Evolutionary conservation across 495 filamentous ascomycete genomes (phyloP), one percentile per base, ranked within the genome.

Genomic region (Amniculicola lignicola): DNA sequence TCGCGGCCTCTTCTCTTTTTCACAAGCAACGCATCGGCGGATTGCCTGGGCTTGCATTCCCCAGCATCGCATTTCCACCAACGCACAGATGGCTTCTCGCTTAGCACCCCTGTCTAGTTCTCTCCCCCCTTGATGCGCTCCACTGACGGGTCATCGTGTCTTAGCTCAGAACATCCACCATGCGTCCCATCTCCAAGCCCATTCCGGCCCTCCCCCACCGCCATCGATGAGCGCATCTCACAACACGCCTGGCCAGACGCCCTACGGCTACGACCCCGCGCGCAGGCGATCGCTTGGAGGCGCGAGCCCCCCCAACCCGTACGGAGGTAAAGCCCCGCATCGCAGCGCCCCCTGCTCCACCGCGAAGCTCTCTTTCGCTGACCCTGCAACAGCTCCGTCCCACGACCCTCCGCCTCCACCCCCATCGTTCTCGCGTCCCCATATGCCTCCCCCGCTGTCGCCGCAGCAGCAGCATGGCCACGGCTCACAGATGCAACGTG

Each of bases 371-470:
- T 21, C 43, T 37, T 22, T 53, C 38, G n/a, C 35, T 62, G 22
- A 59, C 27, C 23, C 21, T 43, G 15, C 35, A 24, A 21, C 40
- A 64, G 61, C 51, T 53, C 23, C 55, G 25, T 56, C 63, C 10
- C 59, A 66, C 54, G 63, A 66, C 7, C 54, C 57, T 24, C 68
- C 62, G 19, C 70, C 70, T n/a, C 73, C 79, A 21, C 75, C 75
- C 12, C 72, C 77, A 16, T 63, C 77, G 5, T 76, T 80, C 64
- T 69, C 67, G 25, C 70, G 59, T 60, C 78, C 79, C 45, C 75
- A 78, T 51, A 85, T 85, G 80, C 77, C 76, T 48, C 80, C 81
- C 22, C 81, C 81, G 3, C 79, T 79, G 18, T 77, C 82, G 36
- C 79, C 82, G 22, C 80, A 80, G 61, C 74, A 75, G 45, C 76